Base-by-base conservation (phyloP, 2,329 filamentous ascomycete species). In the Neofusicoccum umdonicola region DNA sequence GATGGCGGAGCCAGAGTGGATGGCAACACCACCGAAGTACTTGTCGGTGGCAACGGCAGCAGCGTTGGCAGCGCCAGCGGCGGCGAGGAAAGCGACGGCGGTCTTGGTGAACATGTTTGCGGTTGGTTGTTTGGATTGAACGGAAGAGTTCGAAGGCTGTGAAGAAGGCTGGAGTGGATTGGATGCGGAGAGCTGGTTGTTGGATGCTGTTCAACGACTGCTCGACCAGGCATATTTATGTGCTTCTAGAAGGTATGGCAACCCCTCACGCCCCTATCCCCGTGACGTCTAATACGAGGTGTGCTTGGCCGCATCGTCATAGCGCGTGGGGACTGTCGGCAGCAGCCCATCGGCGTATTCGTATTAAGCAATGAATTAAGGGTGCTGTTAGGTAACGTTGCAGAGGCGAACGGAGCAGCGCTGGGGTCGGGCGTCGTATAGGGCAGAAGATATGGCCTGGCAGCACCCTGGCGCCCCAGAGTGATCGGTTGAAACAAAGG, bases 1-100 rank as follows among this genome's bases (percentile, higher is more conserved):
- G 27, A 88, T 77, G 2, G 69, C 72, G 63, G 77, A 82, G 68
- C 77, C 82, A 37, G 84, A 83, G 66, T 79, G 80, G 63, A 86
- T 79, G 65, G 83, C 74, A 71, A 85, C 75, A 64, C 86, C 66
- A 68, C 77, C 74, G 71, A 88, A 88, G 62, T 74, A 71, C 52
- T 76, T 72, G 45, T 70, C 66, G 42, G 39, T 17, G 19, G 74
- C 71, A 19, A 22, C 41, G 57, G 75, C 69, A 34, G 74, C 76
- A 60, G 73, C 73, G 35, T 74, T 74, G 62, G 76, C 76, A 61
- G 73, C 72, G 41, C 74, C 75, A 60, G 76, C 67, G 57, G 73
- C 48, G 65, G 71, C 67, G 58, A 69, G 66, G 64, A 50, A 12
- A 41, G 45, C 45, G 37, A 51, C 34, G 19, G 22, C 45, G 22